Conservation (phyloP, 2,329 filamentous ascomycete species). For the Calycina herbarum region DNA sequence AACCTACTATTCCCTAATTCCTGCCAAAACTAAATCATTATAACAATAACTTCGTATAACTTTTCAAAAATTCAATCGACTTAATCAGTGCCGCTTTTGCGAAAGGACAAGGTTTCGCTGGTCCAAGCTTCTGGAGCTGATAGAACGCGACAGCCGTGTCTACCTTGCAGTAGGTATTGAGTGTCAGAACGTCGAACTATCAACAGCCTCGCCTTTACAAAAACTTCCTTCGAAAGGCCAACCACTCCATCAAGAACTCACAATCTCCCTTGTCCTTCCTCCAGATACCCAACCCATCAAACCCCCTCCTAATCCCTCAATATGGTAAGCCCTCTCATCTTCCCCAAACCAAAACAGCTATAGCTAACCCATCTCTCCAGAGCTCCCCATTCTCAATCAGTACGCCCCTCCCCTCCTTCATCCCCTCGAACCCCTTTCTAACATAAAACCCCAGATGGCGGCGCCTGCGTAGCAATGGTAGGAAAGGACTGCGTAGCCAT, state of each 20-base stretch:
- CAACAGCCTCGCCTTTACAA: constrained; percentile 8
- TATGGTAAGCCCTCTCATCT: constrained; percentile 32
- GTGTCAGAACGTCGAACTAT: constrained; percentile 10
- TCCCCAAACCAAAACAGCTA: constrained; percentile 16
- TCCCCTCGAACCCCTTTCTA: constrained; percentile 21
- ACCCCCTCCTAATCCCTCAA: constrained; percentile 14
- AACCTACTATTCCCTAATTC: too few relatives aligned
- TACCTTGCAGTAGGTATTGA: constrained; percentile 28
- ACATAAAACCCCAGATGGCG: constrained; percentile 61
- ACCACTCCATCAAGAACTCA: neutral
- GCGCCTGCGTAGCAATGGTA: constrained; percentile 97
- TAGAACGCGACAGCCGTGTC: constrained; percentile 37
- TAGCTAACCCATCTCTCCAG: constrained; percentile 50
- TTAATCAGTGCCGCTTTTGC: neutral
- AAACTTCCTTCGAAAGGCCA: neutral
- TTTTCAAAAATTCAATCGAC: neutral
- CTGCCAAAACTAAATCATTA: neutral
- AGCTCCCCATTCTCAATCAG: constrained; percentile 95
- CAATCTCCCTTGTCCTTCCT: neutral
- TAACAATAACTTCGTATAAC: neutral
- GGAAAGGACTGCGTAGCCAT: constrained; percentile 99
- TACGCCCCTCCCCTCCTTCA: constrained; percentile 46
- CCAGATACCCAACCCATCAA: neutral
- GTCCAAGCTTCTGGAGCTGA: constrained; percentile 36
- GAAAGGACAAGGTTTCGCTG: constrained; percentile 9